These are phyloP conservation scores for Pichia scutulata DNA, from an alignment of 805 yeast genomes.

Conservation along the genomic window DNA sequence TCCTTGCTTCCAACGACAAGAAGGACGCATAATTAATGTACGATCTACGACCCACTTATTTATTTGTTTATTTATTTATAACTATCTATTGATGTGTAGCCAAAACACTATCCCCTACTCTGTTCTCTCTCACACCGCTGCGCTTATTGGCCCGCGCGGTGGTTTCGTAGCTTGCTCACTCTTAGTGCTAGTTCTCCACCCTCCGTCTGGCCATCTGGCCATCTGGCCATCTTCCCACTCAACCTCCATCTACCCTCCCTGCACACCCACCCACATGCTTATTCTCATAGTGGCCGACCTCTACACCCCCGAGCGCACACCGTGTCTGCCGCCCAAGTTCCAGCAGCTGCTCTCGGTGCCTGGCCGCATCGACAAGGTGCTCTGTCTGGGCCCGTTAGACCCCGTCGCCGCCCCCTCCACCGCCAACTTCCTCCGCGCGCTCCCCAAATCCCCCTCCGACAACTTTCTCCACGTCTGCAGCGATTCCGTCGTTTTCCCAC, in stretches of 20 bases:
- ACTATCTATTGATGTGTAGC: too few species aligned
- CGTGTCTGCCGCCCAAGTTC: background rate
- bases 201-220: too few species aligned
- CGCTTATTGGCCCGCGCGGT: background rate
- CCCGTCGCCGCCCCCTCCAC: background rate
- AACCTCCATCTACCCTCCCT: too few species aligned
- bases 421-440: background rate
- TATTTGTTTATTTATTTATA: background rate
- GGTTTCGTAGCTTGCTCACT: too few species aligned
- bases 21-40: constrained; percentile 6
- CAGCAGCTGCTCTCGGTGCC: background rate
- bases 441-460: background rate
- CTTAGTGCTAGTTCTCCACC: too few species aligned
- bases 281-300: background rate
- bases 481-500: background rate
- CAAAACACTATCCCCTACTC: too few species aligned
- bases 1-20: constrained; percentile 21
- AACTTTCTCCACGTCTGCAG: background rate
- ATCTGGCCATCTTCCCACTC: too few species aligned
- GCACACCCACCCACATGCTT: background rate
- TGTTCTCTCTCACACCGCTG: too few species aligned
- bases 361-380: background rate
- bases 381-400: background rate
- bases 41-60: background rate
- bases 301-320: background rate